Base-by-base conservation (phyloP, 163 green algal genomes). In the Coccomyxa subellipsoidea region DNA sequence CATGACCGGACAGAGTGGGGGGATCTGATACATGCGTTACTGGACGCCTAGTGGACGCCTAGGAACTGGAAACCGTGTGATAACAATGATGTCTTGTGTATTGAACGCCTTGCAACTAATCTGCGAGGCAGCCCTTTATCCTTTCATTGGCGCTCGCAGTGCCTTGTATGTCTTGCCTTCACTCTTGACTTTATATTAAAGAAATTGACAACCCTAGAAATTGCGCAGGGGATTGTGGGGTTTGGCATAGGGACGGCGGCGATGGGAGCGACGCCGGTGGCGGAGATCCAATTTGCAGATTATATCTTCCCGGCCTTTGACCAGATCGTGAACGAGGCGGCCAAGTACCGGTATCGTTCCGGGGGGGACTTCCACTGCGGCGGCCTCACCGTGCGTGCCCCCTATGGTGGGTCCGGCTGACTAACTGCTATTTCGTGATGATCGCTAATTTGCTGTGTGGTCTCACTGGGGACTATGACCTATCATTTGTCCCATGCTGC, bases 271-370 rank as follows among this genome's bases (percentile, higher is more conserved):
- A 93, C 87, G 0, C 85, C 95, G 0, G 87, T 98, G 37, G 93
- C 92, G 29, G 93, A 96, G 80, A 88, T 91, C 69, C 87, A 95
- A 81, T 95, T 96, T 88, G 92, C 92, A 29, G 92, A 96, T 83
- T 96, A 97, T 87, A 96, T 97, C 59, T 96, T 94, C 84, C 94
- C 95, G 0, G 95, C 95, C 2, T 97, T 98, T 88, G 95, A 98
- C 79, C 95, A 98, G 87, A 90, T 98, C 39, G 94, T 95, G 1
- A 98, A 96, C 79, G 93, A 98, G 81, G 94, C 93, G 23, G 90
- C 95, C 38, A 98, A 98, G 85, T 97, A 95, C 80, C 87, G 94
- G 27, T 98, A 97, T 86, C 89, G 95, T 39, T 95, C 89, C 69
- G 95, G 95, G 7, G 90, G 90, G 35, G 72, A 80, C 47, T 98